Evolutionary conservation across 2,329 filamentous ascomycete species (phyloP).

Genomic region (Talaromyces sp.): DNA sequence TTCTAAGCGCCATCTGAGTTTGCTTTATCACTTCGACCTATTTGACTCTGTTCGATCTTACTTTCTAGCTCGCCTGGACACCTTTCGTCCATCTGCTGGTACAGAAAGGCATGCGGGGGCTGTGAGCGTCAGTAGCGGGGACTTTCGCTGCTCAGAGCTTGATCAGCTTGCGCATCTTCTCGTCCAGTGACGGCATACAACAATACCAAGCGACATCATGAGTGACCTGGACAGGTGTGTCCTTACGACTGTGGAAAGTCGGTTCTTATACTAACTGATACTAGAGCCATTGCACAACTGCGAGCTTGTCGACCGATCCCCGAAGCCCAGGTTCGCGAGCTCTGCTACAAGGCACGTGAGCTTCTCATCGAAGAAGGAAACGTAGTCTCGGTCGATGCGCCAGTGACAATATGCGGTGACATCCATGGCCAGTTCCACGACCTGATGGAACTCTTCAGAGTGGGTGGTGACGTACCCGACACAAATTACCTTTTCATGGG

Average conservation of each 20-base stretch:
- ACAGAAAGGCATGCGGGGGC: conserved; percentile 10
- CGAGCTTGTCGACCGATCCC: conserved; percentile 95
- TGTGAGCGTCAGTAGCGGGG: conserved; percentile 5
- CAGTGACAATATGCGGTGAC: conserved; percentile 95
- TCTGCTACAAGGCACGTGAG: conserved; percentile 96
- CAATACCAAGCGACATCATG: conserved; percentile 52
- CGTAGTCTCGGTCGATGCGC: conserved; percentile 89
- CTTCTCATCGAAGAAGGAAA: conserved; percentile 96
- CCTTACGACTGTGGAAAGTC: background rate
- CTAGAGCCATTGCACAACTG: conserved; percentile 87
- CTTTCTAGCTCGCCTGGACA: background rate
- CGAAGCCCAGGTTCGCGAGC: conserved; percentile 88
- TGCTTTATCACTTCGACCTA: too few species aligned
- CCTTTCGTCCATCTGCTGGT: background rate
- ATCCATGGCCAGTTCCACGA: conserved; percentile 97
- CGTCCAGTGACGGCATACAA: conserved; percentile 18
- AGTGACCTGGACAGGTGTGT: conserved; percentile 87
- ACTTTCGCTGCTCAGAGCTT: conserved; percentile 11
- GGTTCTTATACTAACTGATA: conserved; percentile 14
- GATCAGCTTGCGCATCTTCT: conserved; percentile 15
- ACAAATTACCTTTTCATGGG: conserved; percentile 98
- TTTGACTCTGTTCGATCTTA: background rate
- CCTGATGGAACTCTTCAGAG: conserved; percentile 92
- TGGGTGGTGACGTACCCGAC: conserved; percentile 89
- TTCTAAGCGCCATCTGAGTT: background rate